A percentile compares a stretch with the other conserved stretches of the same genome.
phyloP scores from a whole-genome alignment of 257 asterid species.

The Jacaranda mimosifolia region DNA sequence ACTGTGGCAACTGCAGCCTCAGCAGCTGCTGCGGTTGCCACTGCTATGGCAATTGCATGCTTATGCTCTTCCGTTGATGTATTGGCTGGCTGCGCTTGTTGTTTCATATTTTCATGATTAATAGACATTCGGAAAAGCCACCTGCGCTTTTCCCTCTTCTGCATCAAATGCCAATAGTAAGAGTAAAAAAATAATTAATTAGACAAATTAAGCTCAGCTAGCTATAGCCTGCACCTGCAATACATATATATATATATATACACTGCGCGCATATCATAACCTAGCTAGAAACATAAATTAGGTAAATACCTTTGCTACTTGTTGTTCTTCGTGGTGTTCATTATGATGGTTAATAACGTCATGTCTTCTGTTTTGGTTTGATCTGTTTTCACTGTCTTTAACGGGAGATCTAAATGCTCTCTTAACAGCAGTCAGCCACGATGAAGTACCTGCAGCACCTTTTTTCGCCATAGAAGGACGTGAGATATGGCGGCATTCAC shows the following conservation, averaged over 20 bases:
- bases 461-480: conserved; percentile 41
- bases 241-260: too few species aligned
- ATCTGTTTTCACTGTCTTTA: conserved; percentile 43
- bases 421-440: conserved; percentile 61
- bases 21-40: conserved; percentile 50
- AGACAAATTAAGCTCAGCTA: too few species aligned
- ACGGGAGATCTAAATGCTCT: conserved; percentile 59
- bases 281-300: too few species aligned
- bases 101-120: conserved; percentile 27
- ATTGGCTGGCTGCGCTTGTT: not conserved
- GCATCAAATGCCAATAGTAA: not conserved
- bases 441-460: conserved; percentile 31
- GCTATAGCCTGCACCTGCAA: too few species aligned
- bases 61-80: conserved; percentile 26
- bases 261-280: too few species aligned
- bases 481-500: conserved; percentile 9
- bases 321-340: conserved; percentile 44
- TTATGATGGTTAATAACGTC: not conserved
- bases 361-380: conserved; percentile 22
- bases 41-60: conserved; percentile 49
- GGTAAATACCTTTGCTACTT: conserved; percentile 39
- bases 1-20: conserved; percentile 50
- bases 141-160: conserved; percentile 51
- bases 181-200: too few species aligned
- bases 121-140: conserved; percentile 49